phyloP scores from a whole-genome alignment of 441 rosid species.

The Manihot esculenta region DNA sequence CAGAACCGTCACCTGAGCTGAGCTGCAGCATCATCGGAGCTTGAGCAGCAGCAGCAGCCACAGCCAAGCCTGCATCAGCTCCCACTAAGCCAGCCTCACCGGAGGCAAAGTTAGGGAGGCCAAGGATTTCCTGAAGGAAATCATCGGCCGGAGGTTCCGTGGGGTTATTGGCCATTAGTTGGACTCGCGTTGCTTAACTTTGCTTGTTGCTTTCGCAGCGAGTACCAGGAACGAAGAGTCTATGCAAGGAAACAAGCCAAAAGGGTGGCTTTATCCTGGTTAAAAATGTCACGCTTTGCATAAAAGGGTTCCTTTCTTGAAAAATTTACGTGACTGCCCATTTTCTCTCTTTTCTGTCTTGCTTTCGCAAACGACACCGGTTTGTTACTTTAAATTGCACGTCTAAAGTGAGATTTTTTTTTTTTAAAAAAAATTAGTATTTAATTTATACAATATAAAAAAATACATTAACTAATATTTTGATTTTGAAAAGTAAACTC shows the following conservation, averaged over 20 bases:
- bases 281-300: conserved; percentile 21
- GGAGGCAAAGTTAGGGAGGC: conserved; percentile 64
- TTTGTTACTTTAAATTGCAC: too few relatives aligned
- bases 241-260: background rate
- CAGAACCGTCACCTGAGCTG: conserved; percentile 68
- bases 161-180: conserved; percentile 54
- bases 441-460: too few relatives aligned
- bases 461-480: too few relatives aligned
- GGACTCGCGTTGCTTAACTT: conserved; percentile 15
- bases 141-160: conserved; percentile 69
- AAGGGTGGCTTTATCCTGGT: conserved; percentile 30
- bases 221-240: conserved; percentile 9
- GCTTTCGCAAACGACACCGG: too few relatives aligned
- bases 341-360: background rate
- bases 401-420: too few relatives aligned
- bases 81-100: conserved; percentile 45
- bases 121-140: conserved; percentile 86
- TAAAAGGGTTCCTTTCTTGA: conserved; percentile 27
- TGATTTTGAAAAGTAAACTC: too few relatives aligned
- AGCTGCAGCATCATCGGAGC: conserved; percentile 86
- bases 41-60: conserved; percentile 40
- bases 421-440: too few relatives aligned
- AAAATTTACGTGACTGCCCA: conserved; percentile 30
- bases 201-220: background rate
- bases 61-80: conserved; percentile 35